phyloP scores from a whole-genome alignment of 2,329 filamentous ascomycete genomes.

The Stachybotrys chlorohalonatus region DNA sequence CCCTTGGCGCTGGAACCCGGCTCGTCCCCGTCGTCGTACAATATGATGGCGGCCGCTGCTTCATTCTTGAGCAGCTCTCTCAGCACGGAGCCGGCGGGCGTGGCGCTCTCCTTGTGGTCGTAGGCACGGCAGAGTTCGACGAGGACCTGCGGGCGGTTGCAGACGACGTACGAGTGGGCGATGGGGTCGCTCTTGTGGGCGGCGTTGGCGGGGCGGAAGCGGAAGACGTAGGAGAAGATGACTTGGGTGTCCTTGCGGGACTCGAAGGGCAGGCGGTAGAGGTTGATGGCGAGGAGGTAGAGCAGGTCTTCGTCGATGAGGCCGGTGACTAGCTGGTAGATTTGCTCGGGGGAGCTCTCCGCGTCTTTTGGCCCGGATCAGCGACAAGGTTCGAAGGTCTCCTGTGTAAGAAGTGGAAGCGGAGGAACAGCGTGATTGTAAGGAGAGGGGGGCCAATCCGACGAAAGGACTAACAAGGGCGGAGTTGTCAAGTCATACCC shows the following conservation, averaged over 20 bases:
- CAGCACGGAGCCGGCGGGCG: slow-evolving; percentile 81
- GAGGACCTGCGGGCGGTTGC: slow-evolving; percentile 77
- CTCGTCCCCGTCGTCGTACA: slow-evolving; percentile 80
- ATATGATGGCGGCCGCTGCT: slow-evolving; percentile 77
- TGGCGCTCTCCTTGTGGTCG: slow-evolving; percentile 81
- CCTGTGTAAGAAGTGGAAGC: slow-evolving; percentile 1
- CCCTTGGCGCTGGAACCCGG: slow-evolving; percentile 65
- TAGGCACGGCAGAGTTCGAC: slow-evolving; percentile 85
- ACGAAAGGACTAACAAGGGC: not conserved
- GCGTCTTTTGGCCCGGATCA: slow-evolving; percentile 46
- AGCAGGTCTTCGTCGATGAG: slow-evolving; percentile 87
- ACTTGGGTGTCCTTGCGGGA: slow-evolving; percentile 92
- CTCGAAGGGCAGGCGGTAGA: slow-evolving; percentile 86
- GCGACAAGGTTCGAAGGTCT: not conserved
- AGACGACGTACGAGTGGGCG: slow-evolving; percentile 81
- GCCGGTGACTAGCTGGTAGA: slow-evolving; percentile 74
- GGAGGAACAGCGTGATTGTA: not conserved
- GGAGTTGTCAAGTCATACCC: slow-evolving; percentile 43
- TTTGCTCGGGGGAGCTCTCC: slow-evolving; percentile 79
- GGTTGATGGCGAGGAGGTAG: slow-evolving; percentile 69
- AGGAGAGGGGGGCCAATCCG: not conserved
- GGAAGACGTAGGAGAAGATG: slow-evolving; percentile 90
- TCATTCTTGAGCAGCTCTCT: slow-evolving; percentile 86
- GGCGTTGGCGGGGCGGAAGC: slow-evolving; percentile 66
- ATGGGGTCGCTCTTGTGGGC: slow-evolving; percentile 66